Conservation (phyloP, 441 rosid species). For the Mallotus japonicus region DNA sequence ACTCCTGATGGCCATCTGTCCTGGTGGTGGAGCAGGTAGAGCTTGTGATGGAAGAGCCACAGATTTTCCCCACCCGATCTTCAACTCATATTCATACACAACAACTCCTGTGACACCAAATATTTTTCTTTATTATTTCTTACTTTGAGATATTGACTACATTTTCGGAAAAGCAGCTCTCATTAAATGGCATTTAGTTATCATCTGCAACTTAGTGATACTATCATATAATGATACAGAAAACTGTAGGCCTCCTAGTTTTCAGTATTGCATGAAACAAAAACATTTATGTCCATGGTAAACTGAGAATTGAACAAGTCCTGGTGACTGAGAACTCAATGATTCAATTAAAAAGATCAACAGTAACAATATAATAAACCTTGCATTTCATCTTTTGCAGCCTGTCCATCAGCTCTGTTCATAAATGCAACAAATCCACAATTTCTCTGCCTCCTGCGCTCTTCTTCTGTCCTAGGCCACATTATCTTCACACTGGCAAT, state of each 20-base stretch:
- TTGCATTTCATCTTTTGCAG: slow-evolving; percentile 99
- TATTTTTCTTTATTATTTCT: not conserved
- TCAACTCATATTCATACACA: slow-evolving; percentile 93
- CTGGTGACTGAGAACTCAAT: not conserved
- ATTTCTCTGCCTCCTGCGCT: slow-evolving; percentile 85
- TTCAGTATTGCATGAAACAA: not conserved
- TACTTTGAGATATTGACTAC: slow-evolving; percentile 21
- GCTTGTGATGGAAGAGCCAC: slow-evolving; percentile 99
- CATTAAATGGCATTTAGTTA: not conserved
- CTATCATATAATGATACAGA: not conserved
- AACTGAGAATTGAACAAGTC: not conserved
- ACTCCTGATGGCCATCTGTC: slow-evolving; percentile 99
- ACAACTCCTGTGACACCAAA: slow-evolving; percentile 66
- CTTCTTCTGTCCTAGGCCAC: slow-evolving; percentile 99
- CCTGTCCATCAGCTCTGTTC: slow-evolving; percentile 98
- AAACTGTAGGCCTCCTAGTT: not conserved
- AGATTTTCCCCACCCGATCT: slow-evolving; percentile 99
- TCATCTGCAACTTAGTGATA: not conserved
- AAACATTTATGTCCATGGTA: not conserved
- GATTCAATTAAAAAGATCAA: slow-evolving; percentile 3
- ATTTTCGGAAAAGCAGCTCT: slow-evolving; percentile 8
- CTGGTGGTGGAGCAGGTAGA: slow-evolving; percentile 98
- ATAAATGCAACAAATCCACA: slow-evolving; percentile 99
- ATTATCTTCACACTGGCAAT: slow-evolving; percentile 99
- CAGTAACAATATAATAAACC: slow-evolving; percentile 41